Percentiles rank a stretch among this genome's conserved stretches.
Evolutionary conservation across 352 stramenopile genomes (phyloP).

Genomic region (Phytophthora macrochlamydospora): DNA sequence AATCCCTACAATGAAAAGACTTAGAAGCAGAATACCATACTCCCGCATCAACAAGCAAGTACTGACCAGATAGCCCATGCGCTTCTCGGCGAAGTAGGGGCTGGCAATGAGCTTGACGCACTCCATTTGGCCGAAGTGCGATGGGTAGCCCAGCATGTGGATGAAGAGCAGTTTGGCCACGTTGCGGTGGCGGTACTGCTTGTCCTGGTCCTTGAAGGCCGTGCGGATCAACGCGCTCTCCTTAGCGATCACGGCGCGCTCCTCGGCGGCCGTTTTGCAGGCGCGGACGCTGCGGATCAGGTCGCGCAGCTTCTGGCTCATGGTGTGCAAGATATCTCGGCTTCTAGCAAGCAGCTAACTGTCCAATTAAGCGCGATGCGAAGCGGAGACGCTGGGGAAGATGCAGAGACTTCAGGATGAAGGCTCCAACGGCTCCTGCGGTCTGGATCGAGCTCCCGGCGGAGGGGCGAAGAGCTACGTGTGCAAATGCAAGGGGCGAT

Average conservation of each 20-base stretch:
- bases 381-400: neutral
- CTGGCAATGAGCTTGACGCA: conserved; percentile 99
- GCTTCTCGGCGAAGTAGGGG: conserved; percentile 98
- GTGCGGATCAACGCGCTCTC: conserved; percentile 99
- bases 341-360: neutral
- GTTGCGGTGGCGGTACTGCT: conserved; percentile 98
- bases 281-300: conserved; percentile 98
- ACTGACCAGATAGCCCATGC: conserved; percentile 96
- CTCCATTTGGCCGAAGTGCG: conserved; percentile 99
- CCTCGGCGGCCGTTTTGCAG: conserved; percentile 99
- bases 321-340: conserved; percentile 35
- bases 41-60: neutral
- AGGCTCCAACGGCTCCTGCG: neutral
- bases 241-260: conserved; percentile 99
- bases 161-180: conserved; percentile 99
- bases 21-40: neutral
- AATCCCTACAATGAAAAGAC: conserved; percentile 62
- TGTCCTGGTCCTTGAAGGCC: conserved; percentile 98
- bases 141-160: conserved; percentile 99
- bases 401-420: neutral
- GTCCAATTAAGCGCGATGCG: neutral
- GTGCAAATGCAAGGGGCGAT: conserved; percentile 23
- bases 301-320: conserved; percentile 98
- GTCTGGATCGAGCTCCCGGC: conserved; percentile 2
- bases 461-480: conserved; percentile 3